Evolutionary conservation across 257 asterid genomes (phyloP).

Genomic region (Fraxinus pennsylvanica): DNA sequence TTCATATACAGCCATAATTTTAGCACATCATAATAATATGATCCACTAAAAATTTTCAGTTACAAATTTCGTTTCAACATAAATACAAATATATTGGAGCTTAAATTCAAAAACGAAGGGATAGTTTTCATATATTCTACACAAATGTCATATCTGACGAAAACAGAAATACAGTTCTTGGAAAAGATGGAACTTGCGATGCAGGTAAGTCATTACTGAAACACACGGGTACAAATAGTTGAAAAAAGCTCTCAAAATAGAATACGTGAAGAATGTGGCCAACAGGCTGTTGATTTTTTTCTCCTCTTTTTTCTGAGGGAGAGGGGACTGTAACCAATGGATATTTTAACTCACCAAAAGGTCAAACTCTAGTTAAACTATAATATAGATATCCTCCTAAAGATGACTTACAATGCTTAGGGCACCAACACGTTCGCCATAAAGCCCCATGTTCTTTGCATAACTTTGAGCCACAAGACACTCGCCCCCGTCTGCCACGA

Average conservation of each 20-base stretch:
- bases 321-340: background rate
- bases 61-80: background rate
- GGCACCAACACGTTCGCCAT: constrained; percentile 99
- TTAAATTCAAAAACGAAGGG: background rate
- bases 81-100: background rate
- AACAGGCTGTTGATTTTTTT: background rate
- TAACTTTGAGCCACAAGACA: constrained; percentile 91
- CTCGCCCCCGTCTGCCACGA: constrained; percentile 95
- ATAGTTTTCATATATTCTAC: background rate
- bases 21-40: background rate
- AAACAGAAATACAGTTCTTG: background rate
- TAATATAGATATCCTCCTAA: constrained; percentile 9
- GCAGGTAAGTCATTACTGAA: background rate
- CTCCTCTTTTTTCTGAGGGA: background rate
- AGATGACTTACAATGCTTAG: constrained; percentile 79
- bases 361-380: background rate
- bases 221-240: background rate
- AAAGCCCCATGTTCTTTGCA: constrained; percentile 98
- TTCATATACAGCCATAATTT: background rate
- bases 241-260: background rate
- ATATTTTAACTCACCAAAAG: background rate
- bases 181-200: background rate
- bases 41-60: background rate
- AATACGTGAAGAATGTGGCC: background rate
- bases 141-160: background rate